Evolutionary conservation across 441 rosid species (phyloP).

Genomic region (Populus hybrid): DNA sequence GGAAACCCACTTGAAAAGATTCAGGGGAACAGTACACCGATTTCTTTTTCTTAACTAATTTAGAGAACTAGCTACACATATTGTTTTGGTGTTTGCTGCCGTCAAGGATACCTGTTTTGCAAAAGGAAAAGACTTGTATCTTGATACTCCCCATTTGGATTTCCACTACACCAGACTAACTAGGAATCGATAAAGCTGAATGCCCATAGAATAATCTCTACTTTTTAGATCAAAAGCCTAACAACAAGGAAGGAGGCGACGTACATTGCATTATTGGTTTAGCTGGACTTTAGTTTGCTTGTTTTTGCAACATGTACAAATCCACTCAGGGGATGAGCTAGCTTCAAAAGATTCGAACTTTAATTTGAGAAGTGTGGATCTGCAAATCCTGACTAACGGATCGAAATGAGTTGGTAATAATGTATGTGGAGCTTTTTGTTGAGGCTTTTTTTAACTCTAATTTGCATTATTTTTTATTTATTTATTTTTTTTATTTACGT

Average conservation of each 20-base stretch:
- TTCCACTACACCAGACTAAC: constrained; percentile 32
- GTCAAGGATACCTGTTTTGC: constrained; percentile 30
- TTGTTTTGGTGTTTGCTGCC: constrained; percentile 21
- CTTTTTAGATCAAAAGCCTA: constrained; percentile 33
- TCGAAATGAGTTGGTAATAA: constrained; percentile 29
- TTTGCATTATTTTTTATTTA: constrained; percentile 16
- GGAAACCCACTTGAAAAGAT: constrained; percentile 12
- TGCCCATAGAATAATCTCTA: background rate
- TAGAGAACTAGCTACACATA: background rate
- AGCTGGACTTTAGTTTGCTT: constrained; percentile 5
- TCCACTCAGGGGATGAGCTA: constrained; percentile 5
- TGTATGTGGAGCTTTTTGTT: constrained; percentile 13
- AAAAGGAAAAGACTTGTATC: background rate
- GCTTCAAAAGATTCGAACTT: constrained; percentile 1
- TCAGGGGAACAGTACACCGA: background rate
- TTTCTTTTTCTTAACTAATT: background rate
- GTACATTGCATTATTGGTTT: background rate
- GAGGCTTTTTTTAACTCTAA: constrained; percentile 3
- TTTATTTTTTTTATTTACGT: too few relatives aligned
- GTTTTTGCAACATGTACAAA: constrained; percentile 8
- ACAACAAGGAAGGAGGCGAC: constrained; percentile 18
- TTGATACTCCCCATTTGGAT: constrained; percentile 28
- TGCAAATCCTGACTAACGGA: constrained; percentile 27
- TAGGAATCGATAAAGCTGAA: constrained; percentile 1
- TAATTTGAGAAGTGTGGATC: background rate